A percentile compares a stretch with the other conserved stretches of the same genome.
phyloP scores from a whole-genome alignment of 2,329 filamentous ascomycete species.

The Ustilaginoidea virens region DNA sequence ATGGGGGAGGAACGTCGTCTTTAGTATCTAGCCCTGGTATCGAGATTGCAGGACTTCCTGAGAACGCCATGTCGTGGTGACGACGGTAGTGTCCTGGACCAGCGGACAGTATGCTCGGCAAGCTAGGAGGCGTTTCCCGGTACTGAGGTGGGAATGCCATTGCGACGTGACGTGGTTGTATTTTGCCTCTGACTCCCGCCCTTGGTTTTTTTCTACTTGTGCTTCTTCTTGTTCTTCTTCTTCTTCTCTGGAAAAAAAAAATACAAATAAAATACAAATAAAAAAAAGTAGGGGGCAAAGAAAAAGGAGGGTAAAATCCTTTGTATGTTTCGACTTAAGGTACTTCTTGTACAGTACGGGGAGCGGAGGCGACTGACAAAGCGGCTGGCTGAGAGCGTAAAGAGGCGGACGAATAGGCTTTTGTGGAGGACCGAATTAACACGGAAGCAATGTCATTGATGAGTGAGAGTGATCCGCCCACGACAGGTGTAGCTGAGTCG shows the following conservation, averaged over 20 bases:
- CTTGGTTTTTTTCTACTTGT: background rate
- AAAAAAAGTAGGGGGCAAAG: too few species aligned
- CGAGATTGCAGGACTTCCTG: conserved; percentile 22
- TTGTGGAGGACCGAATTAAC: background rate
- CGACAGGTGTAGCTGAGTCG: background rate
- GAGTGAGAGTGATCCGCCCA: conserved; percentile 1
- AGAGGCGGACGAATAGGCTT: conserved; percentile 2
- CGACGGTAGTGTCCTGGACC: conserved; percentile 14
- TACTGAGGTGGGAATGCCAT: conserved; percentile 23
- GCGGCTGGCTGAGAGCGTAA: conserved; percentile 3
- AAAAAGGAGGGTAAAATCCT: background rate
- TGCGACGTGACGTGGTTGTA: background rate
- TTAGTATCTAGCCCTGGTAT: conserved; percentile 23
- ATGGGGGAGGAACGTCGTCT: conserved; percentile 24
- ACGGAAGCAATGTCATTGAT: conserved; percentile 2
- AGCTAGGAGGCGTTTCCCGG: conserved; percentile 17
- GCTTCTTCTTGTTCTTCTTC: background rate
- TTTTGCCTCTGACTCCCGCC: too few species aligned
- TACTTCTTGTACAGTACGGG: too few species aligned
- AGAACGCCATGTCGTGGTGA: conserved; percentile 17
- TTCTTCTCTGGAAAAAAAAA: too few species aligned
- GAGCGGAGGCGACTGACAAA: too few species aligned
- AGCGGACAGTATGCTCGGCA: conserved; percentile 22
- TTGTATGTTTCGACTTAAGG: too few species aligned
- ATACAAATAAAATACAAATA: too few species aligned